A percentile compares a stretch with the other conserved stretches of the same genome.
phyloP scores from a whole-genome alignment of 1,284 basidiomycete species.

The Bjerkandera adusta region DNA sequence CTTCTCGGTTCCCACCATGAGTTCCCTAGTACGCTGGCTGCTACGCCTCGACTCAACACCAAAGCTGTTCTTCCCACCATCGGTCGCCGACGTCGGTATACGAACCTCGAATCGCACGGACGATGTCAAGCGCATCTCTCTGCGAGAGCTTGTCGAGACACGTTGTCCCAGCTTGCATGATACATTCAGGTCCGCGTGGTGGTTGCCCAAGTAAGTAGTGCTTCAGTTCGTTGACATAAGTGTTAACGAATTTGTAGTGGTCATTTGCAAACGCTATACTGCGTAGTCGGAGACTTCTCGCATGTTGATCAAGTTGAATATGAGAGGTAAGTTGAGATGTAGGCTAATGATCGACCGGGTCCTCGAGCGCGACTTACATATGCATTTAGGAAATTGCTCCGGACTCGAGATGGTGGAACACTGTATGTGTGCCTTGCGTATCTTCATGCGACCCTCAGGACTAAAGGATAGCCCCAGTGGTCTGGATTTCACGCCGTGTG shows the following conservation, averaged over 20 bases:
- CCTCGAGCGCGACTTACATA: too few relatives aligned
- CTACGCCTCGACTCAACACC: conserved; percentile 19
- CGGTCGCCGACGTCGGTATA: conserved; percentile 37
- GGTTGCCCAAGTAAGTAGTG: conserved; percentile 58
- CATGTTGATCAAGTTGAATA: conserved; percentile 71
- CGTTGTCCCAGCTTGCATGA: conserved; percentile 57
- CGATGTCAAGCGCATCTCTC: conserved; percentile 33
- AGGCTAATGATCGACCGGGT: background rate
- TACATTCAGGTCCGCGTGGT: conserved; percentile 62
- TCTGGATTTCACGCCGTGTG: conserved; percentile 65
- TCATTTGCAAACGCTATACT: conserved; percentile 73
- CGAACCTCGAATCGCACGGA: conserved; percentile 36
- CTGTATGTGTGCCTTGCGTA: conserved; percentile 43
- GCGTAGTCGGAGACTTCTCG: conserved; percentile 69
- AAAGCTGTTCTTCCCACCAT: conserved; percentile 35
- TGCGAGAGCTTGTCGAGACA: conserved; percentile 53
- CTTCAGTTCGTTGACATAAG: background rate
- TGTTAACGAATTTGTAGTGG: conserved; percentile 43
- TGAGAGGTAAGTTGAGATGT: conserved; percentile 48
- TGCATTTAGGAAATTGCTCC: conserved; percentile 49
- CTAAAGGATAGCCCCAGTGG: conserved; percentile 44
- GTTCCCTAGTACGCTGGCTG: conserved; percentile 20
- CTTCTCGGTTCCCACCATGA: conserved; percentile 18
- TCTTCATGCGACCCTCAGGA: conserved; percentile 1
- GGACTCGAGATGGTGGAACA: conserved; percentile 69